Evolutionary conservation across 495 filamentous ascomycete genomes (phyloP).

Genomic region (Lophiotrema nucula): DNA sequence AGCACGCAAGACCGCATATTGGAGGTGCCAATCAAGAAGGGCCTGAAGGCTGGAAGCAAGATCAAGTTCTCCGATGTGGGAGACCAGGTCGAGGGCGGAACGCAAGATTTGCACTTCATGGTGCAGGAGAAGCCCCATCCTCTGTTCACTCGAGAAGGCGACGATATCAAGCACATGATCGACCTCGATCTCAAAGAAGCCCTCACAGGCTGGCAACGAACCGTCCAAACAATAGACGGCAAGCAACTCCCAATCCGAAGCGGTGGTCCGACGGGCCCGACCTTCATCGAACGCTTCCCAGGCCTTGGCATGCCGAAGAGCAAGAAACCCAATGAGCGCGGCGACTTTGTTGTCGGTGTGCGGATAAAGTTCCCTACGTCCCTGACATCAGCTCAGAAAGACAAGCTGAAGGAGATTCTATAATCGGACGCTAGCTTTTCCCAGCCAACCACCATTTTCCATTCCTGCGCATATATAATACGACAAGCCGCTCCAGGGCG

Average conservation of each 20-base stretch:
- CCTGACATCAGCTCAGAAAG: constrained; percentile 73
- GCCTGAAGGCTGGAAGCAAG: constrained; percentile 92
- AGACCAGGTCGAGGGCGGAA: constrained; percentile 95
- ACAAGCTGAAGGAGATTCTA: constrained; percentile 73
- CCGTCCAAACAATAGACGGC: constrained; percentile 89
- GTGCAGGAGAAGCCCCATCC: constrained; percentile 89
- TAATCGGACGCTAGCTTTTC: too few species aligned
- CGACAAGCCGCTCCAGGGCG: too few species aligned
- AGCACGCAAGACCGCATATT: constrained; percentile 84
- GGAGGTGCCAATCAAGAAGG: constrained; percentile 91
- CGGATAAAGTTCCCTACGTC: constrained; percentile 85
- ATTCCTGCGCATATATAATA: too few species aligned
- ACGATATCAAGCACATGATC: constrained; percentile 75
- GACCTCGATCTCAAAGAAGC: constrained; percentile 91
- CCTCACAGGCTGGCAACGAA: constrained; percentile 90
- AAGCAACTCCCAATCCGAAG: constrained; percentile 74
- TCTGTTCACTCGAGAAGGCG: constrained; percentile 77
- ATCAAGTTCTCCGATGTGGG: constrained; percentile 96
- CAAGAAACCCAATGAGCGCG: constrained; percentile 79
- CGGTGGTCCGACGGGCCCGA: constrained; percentile 79
- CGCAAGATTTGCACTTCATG: constrained; percentile 92
- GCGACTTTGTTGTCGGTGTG: constrained; percentile 84
- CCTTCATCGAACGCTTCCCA: constrained; percentile 76
- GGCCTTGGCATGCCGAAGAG: constrained; percentile 86
- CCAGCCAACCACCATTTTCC: too few species aligned